Evolutionary conservation across 345 rosid genomes (phyloP).

Genomic region (Clausena lansium): DNA sequence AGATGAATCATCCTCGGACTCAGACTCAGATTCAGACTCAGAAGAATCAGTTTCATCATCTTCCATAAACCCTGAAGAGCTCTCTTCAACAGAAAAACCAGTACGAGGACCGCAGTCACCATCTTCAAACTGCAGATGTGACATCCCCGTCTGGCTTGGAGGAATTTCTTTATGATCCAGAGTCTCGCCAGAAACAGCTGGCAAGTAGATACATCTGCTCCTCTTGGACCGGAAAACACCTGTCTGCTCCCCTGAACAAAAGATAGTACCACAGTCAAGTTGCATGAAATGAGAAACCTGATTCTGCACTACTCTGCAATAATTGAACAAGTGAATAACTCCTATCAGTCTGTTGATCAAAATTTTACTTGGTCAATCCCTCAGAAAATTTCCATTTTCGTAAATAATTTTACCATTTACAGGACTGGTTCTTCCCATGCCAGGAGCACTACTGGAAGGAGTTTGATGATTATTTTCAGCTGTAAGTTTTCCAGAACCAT

Average conservation of each 20-base stretch:
- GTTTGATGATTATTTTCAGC: constrained; percentile 40
- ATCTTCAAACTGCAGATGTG: constrained; percentile 44
- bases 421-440: constrained; percentile 43
- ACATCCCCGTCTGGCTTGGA: constrained; percentile 40
- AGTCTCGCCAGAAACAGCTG: constrained; percentile 46
- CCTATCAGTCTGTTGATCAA: constrained; percentile 24
- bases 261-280: constrained; percentile 27
- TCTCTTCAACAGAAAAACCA: constrained; percentile 42
- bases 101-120: constrained; percentile 38
- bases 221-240: constrained; percentile 58
- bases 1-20: constrained; percentile 67
- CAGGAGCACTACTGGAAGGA: constrained; percentile 43
- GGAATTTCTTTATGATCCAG: constrained; percentile 53
- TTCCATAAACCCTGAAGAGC: constrained; percentile 53
- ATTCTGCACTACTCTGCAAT: constrained; percentile 17
- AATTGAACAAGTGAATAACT: constrained; percentile 21
- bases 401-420: constrained; percentile 54
- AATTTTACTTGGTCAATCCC: constrained; percentile 12
- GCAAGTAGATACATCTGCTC: constrained; percentile 48
- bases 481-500: constrained; percentile 42
- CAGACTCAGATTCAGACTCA: constrained; percentile 46
- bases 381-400: constrained; percentile 14
- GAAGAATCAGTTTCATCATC: constrained; percentile 57
- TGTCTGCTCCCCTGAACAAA: constrained; percentile 44
- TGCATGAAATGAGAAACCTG: constrained; percentile 20